Base-by-base conservation (phyloP, 345 rosid species). In the Eucalyptus guilfoylei region DNA sequence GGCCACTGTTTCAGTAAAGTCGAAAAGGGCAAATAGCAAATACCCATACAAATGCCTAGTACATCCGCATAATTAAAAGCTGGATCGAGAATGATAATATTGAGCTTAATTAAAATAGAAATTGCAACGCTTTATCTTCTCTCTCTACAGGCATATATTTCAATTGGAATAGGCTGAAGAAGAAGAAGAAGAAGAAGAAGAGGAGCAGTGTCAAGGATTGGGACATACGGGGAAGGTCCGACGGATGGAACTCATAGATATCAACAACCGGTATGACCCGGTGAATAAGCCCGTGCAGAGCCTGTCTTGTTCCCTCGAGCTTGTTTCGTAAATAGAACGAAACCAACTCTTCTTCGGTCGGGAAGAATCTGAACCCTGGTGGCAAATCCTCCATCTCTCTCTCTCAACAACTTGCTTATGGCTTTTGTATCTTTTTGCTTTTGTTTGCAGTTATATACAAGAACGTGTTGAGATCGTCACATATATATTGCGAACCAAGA, bases 291-390 rank as follows among this genome's bases (percentile, higher is more conserved):
- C 15, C 90, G 88, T 88, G 91, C 49, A 94, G 92, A 90, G 92
- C 92, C 81, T 88, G 85, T 50, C 83, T 89, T 47, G 45, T 91
- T 49, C 91, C 88, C n/a, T 92, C 91, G 32, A 93, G 85, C 92
- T 94, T 94, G 83, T 88, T 91, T 23, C 60, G 91, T 48, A 95
- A 88, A 89, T 94, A 95, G 85, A 93, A 94, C 15, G 93, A 86
- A 34, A 95, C 90, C 85, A 95, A 50, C 89, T 95, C 97, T 48
- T 88, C 94, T 88, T 95, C 96, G 3, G 97, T 95, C 3, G 97
- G 97, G 90, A 91, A 95, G 87, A 95, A 95, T 11, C 96, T 91
- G 90, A 91, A 95, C 44, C 97, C 97, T 16, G 94, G 95, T 15
- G 94, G 93, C 90, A 91, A 58, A 89, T 91, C 92, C 87, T 34